Percentiles rank a stretch among this genome's conserved stretches.
Evolutionary conservation across 2,329 filamentous ascomycete species (phyloP).

Genomic region (Teratosphaeria epicoccoides): DNA sequence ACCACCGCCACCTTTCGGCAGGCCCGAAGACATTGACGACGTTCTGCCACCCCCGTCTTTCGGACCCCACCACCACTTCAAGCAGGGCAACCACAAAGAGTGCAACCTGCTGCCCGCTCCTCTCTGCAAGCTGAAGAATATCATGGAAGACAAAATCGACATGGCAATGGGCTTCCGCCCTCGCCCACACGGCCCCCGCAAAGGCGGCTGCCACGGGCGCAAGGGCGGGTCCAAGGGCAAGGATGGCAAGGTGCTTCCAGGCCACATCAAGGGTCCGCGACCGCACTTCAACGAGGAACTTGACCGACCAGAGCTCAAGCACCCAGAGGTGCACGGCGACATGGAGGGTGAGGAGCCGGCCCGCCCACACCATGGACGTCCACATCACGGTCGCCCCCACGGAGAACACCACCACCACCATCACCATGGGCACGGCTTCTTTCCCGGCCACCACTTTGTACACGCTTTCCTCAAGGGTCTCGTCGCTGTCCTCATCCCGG

Average conservation of each 20-base stretch:
- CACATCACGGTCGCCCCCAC: slow-evolving; percentile 7
- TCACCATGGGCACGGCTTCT: slow-evolving; percentile 24
- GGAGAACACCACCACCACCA: slow-evolving; percentile 25
- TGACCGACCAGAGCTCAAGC: background rate
- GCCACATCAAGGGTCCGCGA: slow-evolving; percentile 12
- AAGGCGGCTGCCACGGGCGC: slow-evolving; percentile 9
- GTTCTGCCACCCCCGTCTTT: background rate
- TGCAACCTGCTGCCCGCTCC: slow-evolving; percentile 32
- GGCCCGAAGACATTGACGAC: background rate
- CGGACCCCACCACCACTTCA: slow-evolving; percentile 5
- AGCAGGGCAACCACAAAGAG: slow-evolving; percentile 25
- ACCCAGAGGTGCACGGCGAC: background rate
- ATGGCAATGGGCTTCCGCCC: slow-evolving; percentile 31
- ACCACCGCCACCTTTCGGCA: slow-evolving; percentile 16
- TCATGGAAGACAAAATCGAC: slow-evolving; percentile 38
- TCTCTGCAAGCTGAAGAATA: slow-evolving; percentile 46
- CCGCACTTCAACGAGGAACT: slow-evolving; percentile 17
- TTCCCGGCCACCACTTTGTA: slow-evolving; percentile 32
- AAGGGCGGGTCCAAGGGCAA: slow-evolving; percentile 24
- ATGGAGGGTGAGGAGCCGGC: slow-evolving; percentile 8
- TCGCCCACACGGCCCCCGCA: background rate
- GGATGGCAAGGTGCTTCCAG: slow-evolving; percentile 11
- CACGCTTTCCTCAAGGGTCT: slow-evolving; percentile 42
- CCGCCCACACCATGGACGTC: slow-evolving; percentile 15
- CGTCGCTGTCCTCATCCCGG: slow-evolving; percentile 55